Base-by-base conservation (phyloP, 2,329 filamentous ascomycete genomes). In the Alternaria dauci region DNA sequence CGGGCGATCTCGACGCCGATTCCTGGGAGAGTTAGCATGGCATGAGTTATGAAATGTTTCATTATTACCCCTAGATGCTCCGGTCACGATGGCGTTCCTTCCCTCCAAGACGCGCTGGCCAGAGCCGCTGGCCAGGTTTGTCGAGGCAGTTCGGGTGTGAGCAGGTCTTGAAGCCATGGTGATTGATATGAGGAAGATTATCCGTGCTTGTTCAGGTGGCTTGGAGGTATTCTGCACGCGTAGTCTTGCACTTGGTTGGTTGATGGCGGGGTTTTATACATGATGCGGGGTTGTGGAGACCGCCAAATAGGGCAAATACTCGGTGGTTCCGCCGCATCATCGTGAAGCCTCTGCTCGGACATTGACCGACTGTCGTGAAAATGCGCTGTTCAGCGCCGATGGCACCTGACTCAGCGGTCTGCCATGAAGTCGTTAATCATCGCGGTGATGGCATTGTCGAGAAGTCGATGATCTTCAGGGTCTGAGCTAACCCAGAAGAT, bases 61-160 rank as follows among this genome's bases (percentile, higher is more conserved):
- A 4, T 26, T 20, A 25, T 30, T 83, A 92, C 91, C 91, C 83
- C 92, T 83, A 59, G 91, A 93, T 61, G 88, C 90, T 58, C 92
- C 92, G 1, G 92, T 95, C 47, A 95, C 84, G 67, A 96, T 89
- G 54, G 87, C 92, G 52, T 94, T 83, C 78, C 93, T 93, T 68
- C 91, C 91, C 74, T 92, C 88, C 5, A 84, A 75, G 12, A 80
- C 70, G 57, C 81, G 77, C 28, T 67, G 63, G 26, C 66, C 67
- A 20, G 73, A 66, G 50, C 71, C 67, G 23, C 69, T 67, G 28
- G 63, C 66, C 25, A 82, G 65, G 56, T 81, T 82, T 20, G 80
- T 81, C 0, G 80, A 81, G 7, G 70, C 73, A 14, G 73, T 80
- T 32, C 79, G 73, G 18, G 65, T 63, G 42, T 74, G 63, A 28